Base-by-base conservation (phyloP, 345 rosid species). In the Sisymbrium irio region DNA sequence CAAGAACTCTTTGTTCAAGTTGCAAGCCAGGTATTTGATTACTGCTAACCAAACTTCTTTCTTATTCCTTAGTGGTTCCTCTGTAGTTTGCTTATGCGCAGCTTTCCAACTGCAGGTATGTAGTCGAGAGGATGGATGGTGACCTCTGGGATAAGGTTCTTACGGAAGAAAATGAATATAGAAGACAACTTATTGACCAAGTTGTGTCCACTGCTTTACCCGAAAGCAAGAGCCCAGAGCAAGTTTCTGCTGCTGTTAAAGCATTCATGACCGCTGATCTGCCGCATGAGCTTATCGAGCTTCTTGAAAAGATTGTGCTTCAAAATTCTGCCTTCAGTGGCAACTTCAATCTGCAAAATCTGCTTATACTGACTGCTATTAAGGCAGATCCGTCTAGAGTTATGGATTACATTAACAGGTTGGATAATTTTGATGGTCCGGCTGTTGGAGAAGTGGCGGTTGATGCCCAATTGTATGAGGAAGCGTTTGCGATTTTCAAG, bases 81-180 rank as follows among this genome's bases (percentile, higher is more conserved):
- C 59, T 67, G 51, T 63, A 35, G 65, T 69, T 44, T 20, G 77
- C 69, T 84, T 68, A 82, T 54, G 32, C 70, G 20, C 32, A 37
- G 28, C 28, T 79, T 75, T 73, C 47, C 75, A 66, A 67, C 74
- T 75, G 36, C 84, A 94, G 98, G 82, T 96, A 96, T 62, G 99
- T 96, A 62, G 99, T 96, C 73, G 99, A 96, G 81, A 85, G 99
- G 82, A 96, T 96, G 98, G 99, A 96, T 77, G 92, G 65, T 54
- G 99, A 90, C 80, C 94, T 96, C 40, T 96, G 99, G 99, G 99
- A 90, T 80, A 92, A 90, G 86, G 99, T 96, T 79, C 97, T 96
- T 73, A 77, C 74, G 75, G 94, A 96, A 40, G 97, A 96, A 66
- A 96, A 96, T 75, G 96, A 82, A 37, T 92, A 86, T 55, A 80